Evolutionary conservation across 192 early-diverging fungal genomes (phyloP), one percentile per base, ranked within the genome.

Genomic region (Coemansia sp.): DNA sequence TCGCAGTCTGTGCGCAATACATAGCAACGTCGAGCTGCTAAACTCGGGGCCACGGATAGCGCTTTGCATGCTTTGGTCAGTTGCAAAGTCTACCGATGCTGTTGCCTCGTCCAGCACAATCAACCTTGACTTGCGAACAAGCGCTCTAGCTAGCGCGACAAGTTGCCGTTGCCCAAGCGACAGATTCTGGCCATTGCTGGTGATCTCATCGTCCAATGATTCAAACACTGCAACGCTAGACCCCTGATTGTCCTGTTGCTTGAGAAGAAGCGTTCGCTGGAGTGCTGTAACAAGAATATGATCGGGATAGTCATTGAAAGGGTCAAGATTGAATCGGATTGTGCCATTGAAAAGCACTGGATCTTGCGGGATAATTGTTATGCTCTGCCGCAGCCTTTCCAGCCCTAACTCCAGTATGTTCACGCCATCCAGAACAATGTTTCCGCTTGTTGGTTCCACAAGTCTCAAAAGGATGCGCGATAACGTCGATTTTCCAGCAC

Each of bases 281-380:
- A 77, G 75, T 5, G 70, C 66, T 47, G 61, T 59, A 45, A 69
- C 21, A 9, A 72, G 66, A 36, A 57, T 36, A 0, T 40, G 41
- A 46, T 72, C 96, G 15, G 71, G 67, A 67, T 89, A 85, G 60
- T 92, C 88, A 49, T 74, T 79, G 65, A 93, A 92, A 8, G 94
- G 94, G 69, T 98, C 95, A 45, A 98, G 66, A 71, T 96, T 96
- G 61, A 90, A 90, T 8, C 94, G 82, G 15, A 95, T 66, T 6
- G 90, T 90, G 43, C 90, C 90, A 57, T 85, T 78, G 68, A 92
- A 90, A 49, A 90, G 67, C 4, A 92, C 85, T 9, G 92, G 92
- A 41, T 94, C 93, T 79, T 97, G 93, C 22, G 94, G 92, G 78
- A 96, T 92, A 56, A 95, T 91, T 4, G 91, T 89, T 37, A 98